Base-by-base conservation (phyloP, 768 basidiomycete species). In the Termitomyces sp. region DNA sequence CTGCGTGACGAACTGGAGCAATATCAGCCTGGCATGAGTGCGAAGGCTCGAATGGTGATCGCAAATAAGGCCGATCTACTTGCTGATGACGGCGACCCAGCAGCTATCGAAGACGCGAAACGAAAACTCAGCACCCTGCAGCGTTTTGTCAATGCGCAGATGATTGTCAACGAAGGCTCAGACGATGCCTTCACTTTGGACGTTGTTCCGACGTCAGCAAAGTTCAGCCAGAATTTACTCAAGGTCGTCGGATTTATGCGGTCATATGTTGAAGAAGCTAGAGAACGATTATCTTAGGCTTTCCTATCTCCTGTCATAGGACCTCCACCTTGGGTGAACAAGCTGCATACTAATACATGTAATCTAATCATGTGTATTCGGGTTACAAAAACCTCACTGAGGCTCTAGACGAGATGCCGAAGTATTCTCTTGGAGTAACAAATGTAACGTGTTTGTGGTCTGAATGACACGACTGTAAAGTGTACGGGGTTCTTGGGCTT, bases 61-160 rank as follows among this genome's bases (percentile, higher is more conserved):
- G 90, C 92, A 27, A 99, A 98, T 77, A 99, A 99, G 71, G 97
- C 94, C 0, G 97, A 99, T 73, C 68, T 92, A 32, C 80, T 96
- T 3, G 89, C 76, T 2, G 77, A 72, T 0, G 77, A 77, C 10
- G 79, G 74, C 11, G 76, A 79, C 29, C 69, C 71, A n/a, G 71
- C 66, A 16, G 77, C 78, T 6, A 78, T 88, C 7, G 70, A 73
- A 37, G 77, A 74, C 38, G 87, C 86, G 5, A 78, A 76, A 61
- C 73, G 70, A 29, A 91, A 89, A 68, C 74, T 90, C 48, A 63
- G 54, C 32, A 73, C 63, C 34, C 68, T 92, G 53, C 82, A 88
- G 66, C 74, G 78, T 54, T 86, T 78, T 54, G 87, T 88, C 0
- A 68, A 68, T 59, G 64, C 63, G 0, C 75, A 81, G 59, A 80